Evolutionary conservation across 768 basidiomycete genomes (phyloP).

Genomic region (Mycena crocata): DNA sequence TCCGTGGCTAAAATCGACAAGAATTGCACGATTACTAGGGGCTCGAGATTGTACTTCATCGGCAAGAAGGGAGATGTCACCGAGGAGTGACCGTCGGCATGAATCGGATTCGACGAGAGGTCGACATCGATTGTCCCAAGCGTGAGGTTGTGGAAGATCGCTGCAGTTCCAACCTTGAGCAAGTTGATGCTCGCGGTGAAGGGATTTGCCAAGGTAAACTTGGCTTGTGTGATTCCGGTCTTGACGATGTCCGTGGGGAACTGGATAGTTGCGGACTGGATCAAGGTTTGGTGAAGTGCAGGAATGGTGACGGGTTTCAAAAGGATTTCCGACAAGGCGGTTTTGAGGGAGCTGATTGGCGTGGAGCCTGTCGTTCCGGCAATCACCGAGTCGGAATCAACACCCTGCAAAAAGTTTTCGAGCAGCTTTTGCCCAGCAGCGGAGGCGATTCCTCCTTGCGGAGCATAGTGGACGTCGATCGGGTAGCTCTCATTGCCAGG

Average conservation of each 20-base stretch:
- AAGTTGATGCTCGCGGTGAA: constrained; percentile 81
- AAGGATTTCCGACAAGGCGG: constrained; percentile 69
- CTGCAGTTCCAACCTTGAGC: constrained; percentile 63
- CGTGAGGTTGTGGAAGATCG: constrained; percentile 64
- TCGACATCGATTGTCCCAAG: constrained; percentile 72
- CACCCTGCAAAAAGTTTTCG: constrained; percentile 77
- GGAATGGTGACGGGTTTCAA: constrained; percentile 74
- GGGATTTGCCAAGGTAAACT: constrained; percentile 72
- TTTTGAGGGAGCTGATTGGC: constrained; percentile 67
- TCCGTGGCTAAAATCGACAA: constrained; percentile 61
- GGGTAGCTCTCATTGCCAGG: constrained; percentile 70
- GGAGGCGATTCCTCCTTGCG: constrained; percentile 61
- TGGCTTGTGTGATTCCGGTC: constrained; percentile 68
- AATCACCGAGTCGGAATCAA: constrained; percentile 66
- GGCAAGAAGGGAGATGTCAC: constrained; percentile 69
- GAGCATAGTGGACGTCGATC: constrained; percentile 73
- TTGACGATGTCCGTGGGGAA: constrained; percentile 73
- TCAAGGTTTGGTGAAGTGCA: constrained; percentile 70
- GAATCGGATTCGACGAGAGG: constrained; percentile 66
- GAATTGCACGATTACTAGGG: constrained; percentile 69
- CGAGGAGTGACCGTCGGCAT: constrained; percentile 66
- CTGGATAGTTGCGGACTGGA: constrained; percentile 63
- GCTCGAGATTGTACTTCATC: constrained; percentile 73
- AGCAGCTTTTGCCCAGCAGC: constrained; percentile 66
- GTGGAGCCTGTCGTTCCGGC: constrained; percentile 67